Conservation (phyloP, 495 filamentous ascomycete species). For the Amniculicola lignicola region DNA sequence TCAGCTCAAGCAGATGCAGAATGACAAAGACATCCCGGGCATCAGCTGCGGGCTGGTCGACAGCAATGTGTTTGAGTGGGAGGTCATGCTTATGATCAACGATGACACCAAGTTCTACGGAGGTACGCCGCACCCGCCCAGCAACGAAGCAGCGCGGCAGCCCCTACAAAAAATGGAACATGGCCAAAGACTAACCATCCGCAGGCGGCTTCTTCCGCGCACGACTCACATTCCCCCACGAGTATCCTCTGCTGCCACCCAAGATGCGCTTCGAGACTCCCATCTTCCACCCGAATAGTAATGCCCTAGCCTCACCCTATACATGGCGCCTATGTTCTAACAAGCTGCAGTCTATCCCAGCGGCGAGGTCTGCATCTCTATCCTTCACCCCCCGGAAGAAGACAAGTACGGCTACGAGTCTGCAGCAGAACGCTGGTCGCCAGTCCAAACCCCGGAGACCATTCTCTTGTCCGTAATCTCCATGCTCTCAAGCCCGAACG, state of each 20-base stretch:
- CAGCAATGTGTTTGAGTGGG: slow-evolving; percentile 97
- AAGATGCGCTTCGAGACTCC: slow-evolving; percentile 87
- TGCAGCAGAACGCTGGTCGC: slow-evolving; percentile 89
- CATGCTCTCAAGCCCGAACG: slow-evolving; percentile 88
- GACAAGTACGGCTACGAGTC: slow-evolving; percentile 94
- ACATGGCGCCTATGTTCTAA: not conserved
- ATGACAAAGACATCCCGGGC: slow-evolving; percentile 83
- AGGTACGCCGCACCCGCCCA: slow-evolving; percentile 52
- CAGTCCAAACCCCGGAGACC: slow-evolving; percentile 95
- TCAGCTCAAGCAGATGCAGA: slow-evolving; percentile 92
- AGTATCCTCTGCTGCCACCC: slow-evolving; percentile 87
- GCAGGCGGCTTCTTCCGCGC: slow-evolving; percentile 87
- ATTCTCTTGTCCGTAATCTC: slow-evolving; percentile 91
- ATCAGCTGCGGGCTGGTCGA: slow-evolving; percentile 88
- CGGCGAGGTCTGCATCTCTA: slow-evolving; percentile 94
- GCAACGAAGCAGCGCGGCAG: no score
- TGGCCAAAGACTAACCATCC: not conserved
- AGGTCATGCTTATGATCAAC: slow-evolving; percentile 97
- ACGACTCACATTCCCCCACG: slow-evolving; percentile 69
- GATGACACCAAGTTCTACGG: slow-evolving; percentile 97
- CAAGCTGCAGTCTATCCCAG: slow-evolving; percentile 66
- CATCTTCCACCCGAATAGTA: slow-evolving; percentile 91
- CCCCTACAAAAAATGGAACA: no score
- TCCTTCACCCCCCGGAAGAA: slow-evolving; percentile 93
- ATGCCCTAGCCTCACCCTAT: no score